Evolutionary conservation across 306 rosid species (phyloP).

Genomic region (Fragaria iinumae): DNA sequence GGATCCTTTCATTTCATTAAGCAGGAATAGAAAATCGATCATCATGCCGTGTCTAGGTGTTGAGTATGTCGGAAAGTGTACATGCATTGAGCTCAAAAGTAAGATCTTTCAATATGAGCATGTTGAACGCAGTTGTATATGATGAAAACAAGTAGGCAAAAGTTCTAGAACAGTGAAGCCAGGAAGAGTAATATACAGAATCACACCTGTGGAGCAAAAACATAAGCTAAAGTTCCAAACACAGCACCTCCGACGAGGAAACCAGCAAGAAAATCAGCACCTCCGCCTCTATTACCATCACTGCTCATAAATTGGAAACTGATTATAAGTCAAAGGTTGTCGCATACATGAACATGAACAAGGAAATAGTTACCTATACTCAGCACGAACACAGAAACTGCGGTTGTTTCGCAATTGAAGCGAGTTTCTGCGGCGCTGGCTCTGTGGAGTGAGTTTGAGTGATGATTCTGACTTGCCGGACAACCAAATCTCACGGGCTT

Average conservation of each 20-base stretch:
- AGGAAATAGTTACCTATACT: slow-evolving; percentile 44
- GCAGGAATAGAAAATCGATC: not conserved
- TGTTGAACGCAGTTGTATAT: not conserved
- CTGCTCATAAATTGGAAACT: slow-evolving; percentile 34
- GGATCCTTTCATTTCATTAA: not conserved
- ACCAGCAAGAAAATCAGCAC: slow-evolving; percentile 81
- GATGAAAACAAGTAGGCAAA: slow-evolving; percentile 5
- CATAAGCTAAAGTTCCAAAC: slow-evolving; percentile 74
- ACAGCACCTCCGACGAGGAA: slow-evolving; percentile 89
- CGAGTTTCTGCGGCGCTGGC: slow-evolving; percentile 48
- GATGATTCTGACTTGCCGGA: slow-evolving; percentile 41
- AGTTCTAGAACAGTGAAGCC: not conserved
- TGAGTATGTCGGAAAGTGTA: not conserved
- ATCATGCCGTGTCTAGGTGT: not conserved
- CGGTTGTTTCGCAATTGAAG: slow-evolving; percentile 38
- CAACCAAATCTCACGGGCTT: slow-evolving; percentile 48
- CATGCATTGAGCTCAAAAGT: not conserved
- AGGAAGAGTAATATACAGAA: slow-evolving; percentile 14
- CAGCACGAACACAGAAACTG: slow-evolving; percentile 53
- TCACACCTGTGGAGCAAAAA: slow-evolving; percentile 98
- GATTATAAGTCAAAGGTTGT: not conserved
- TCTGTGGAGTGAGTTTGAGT: slow-evolving; percentile 36
- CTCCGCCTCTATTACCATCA: slow-evolving; percentile 59
- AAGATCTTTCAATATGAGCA: not conserved
- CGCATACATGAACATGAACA: not conserved